Evolutionary conservation across 768 basidiomycete species (phyloP).

Genomic region (Pilatotrama ljubarskyi): DNA sequence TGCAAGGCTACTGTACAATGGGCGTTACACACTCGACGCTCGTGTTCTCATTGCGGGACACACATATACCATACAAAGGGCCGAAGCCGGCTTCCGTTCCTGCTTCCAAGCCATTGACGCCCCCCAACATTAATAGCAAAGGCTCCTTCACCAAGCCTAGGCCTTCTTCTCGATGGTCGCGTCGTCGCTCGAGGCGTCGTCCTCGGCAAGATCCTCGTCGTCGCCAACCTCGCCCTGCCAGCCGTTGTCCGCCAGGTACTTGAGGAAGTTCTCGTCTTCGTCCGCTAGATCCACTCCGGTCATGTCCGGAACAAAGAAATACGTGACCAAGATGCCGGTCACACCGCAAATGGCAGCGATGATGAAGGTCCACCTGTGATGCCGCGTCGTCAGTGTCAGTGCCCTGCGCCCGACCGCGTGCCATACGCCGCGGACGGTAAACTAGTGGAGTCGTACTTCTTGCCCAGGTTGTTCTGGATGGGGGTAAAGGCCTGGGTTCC

Average conservation of each 20-base stretch:
- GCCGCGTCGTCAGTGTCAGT: background rate
- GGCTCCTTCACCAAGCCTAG: background rate
- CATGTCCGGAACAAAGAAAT: constrained; percentile 68
- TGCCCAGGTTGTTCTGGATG: constrained; percentile 66
- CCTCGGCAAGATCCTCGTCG: constrained; percentile 37
- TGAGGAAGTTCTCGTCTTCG: constrained; percentile 62
- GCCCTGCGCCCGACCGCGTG: background rate
- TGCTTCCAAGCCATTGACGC: background rate
- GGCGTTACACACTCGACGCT: too few relatives aligned
- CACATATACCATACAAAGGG: too few relatives aligned
- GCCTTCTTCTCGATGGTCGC: constrained; percentile 20
- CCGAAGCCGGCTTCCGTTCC: background rate
- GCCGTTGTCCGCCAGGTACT: constrained; percentile 60
- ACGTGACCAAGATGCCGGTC: constrained; percentile 62
- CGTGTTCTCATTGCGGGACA: too few relatives aligned
- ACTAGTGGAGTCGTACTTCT: constrained; percentile 41
- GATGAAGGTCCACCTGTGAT: constrained; percentile 62
- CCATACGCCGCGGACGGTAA: background rate
- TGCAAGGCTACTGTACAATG: too few relatives aligned
- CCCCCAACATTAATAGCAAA: background rate
- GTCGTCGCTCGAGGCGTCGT: constrained; percentile 20
- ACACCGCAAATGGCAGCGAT: constrained; percentile 69
- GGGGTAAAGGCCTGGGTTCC: constrained; percentile 73
- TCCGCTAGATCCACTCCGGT: constrained; percentile 66
- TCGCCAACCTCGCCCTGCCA: constrained; percentile 68